Conservation (phyloP, 2,329 filamentous ascomycete genomes). For the Bimuria novae-zelandiae region DNA sequence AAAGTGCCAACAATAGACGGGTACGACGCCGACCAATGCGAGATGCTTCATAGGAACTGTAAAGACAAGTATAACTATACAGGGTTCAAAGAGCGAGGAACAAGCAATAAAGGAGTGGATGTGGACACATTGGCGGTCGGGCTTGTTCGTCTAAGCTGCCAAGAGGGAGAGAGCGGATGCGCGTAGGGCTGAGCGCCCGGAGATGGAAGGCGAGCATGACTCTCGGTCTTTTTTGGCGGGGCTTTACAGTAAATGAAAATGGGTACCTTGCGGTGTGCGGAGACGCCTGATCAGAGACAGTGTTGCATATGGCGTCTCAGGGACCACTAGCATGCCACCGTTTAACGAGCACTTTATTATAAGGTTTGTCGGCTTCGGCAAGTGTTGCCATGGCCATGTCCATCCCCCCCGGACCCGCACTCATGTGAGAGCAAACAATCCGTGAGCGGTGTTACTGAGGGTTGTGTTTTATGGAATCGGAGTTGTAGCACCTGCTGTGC, state of each 20-base stretch:
- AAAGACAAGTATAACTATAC: neutral
- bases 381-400: neutral
- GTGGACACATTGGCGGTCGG: slow-evolving; percentile 8
- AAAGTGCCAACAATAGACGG: neutral
- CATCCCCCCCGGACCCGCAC: too few species aligned
- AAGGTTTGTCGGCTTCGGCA: neutral
- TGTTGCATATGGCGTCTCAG: slow-evolving; percentile 2
- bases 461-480: too few species aligned
- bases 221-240: neutral
- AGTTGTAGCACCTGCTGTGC: too few species aligned
- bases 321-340: slow-evolving; percentile 6
- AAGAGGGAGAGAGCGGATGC: slow-evolving; percentile 2
- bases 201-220: slow-evolving; percentile 6
- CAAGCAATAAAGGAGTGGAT: neutral
- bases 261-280: neutral
- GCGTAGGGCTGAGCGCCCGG: slow-evolving; percentile 5
- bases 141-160: slow-evolving; percentile 9
- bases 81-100: neutral
- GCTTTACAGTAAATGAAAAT: neutral
- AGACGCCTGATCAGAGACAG: neutral
- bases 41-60: neutral
- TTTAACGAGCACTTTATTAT: slow-evolving; percentile 1
- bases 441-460: too few species aligned
- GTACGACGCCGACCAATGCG: neutral
- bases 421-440: too few species aligned